Evolutionary conservation across 1,284 basidiomycete genomes (phyloP), one percentile per base, ranked within the genome.

Genomic region (Ustilago sp.): DNA sequence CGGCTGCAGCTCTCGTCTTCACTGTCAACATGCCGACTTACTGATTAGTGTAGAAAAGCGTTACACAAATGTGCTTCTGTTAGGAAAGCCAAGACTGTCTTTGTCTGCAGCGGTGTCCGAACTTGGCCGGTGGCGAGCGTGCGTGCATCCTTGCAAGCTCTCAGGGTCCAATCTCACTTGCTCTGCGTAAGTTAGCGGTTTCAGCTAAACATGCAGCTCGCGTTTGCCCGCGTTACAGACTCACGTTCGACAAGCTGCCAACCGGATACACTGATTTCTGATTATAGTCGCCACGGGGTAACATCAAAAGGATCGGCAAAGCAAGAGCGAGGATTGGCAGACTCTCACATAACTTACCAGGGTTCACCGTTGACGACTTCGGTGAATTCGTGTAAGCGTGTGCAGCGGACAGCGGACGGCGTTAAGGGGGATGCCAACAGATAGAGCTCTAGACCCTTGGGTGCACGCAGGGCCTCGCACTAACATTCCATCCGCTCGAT

Each of bases 321-420:
- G 28, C 23, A 31, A 32, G 47, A 50, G 47, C 28, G 31, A 50
- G 47, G 13, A 28, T 31, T 31, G 3, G 28, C 8, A 28, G 28
- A 32, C 31, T 31, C 23, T 50, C 47, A n/a, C 47, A 6, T 28
- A 28, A 11, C 47, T 23, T 23, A 23, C 23, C 23, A 23, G 19
- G 48, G 23, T 31, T 31, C 48, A 17, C 48, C 48, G 43, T 45
- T 28, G 7, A 31, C 23, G 48, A 32, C 48, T 23, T 31, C 48
- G 28, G 48, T 50, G 48, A 50, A 31, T 28, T 50, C 38, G 9
- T 39, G 38, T 39, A 11, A 39, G 38, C 17, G 48, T 50, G 43
- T 50, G 48, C 48, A 50, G 48, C 31, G 48, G 48, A 36, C 51
- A 36, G 32, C 51, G 51, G 51, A 53, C 51, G 51, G 35, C 15